These are phyloP conservation scores for Suhomyces sp. DNA, from an alignment of 805 yeast genomes.

Conservation along the genomic window DNA sequence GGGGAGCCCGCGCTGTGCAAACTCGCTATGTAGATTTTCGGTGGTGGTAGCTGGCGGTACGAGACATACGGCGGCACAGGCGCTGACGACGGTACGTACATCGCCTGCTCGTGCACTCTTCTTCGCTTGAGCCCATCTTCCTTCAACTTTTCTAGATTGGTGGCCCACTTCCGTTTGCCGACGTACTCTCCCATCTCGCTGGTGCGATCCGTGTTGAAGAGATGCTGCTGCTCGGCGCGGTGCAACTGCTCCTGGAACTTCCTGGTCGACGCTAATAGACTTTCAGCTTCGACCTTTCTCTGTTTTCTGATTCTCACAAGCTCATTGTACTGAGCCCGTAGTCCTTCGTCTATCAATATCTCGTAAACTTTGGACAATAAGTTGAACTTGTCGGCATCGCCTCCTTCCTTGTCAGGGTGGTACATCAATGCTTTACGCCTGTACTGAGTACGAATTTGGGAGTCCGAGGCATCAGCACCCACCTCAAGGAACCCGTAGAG, in stretches of 20 bases:
- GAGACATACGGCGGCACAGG: conserved; percentile 13
- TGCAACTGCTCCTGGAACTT: conserved; percentile 29
- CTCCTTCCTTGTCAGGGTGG: conserved; percentile 41
- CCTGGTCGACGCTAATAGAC: conserved; percentile 20
- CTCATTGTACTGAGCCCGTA: conserved; percentile 30
- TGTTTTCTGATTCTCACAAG: conserved; percentile 16
- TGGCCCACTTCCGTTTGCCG: conserved; percentile 1
- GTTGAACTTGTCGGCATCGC: conserved; percentile 24
- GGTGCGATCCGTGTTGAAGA: conserved; percentile 5
- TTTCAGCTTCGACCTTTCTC: conserved; percentile 8
- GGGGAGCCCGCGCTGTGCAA: conserved; percentile 2
- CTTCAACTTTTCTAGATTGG: conserved; percentile 14
- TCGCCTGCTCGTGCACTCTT: conserved; percentile 19
- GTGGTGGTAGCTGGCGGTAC: conserved; percentile 16
- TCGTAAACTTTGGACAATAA: conserved; percentile 28
- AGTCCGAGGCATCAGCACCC: conserved; percentile 16
- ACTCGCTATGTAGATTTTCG: conserved; percentile 1
- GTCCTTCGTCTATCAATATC: conserved; percentile 23
- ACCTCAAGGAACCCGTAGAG: conserved; percentile 26
- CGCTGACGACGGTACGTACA: background rate
- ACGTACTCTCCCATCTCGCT: conserved; percentile 3
- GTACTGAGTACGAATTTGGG: conserved; percentile 28
- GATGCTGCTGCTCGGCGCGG: conserved; percentile 19
- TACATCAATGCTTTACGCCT: conserved; percentile 32
- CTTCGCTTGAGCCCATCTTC: conserved; percentile 29